phyloP scores from a whole-genome alignment of 805 yeast genomes.

The Priceomyces medius region DNA sequence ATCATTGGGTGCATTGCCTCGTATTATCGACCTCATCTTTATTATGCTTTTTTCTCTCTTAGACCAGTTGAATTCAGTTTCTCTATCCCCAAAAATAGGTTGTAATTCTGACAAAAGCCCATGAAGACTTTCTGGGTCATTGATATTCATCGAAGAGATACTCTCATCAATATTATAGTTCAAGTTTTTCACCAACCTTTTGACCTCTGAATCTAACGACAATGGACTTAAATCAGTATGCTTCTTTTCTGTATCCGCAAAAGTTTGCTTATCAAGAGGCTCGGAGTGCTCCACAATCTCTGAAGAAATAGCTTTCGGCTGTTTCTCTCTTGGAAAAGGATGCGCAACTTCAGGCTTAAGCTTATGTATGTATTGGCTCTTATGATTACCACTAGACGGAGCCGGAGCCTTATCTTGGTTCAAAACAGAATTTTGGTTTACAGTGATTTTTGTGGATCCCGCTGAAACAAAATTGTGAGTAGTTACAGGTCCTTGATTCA shows the following conservation, averaged over 20 bases:
- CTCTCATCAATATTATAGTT: constrained; percentile 42
- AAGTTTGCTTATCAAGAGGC: not conserved
- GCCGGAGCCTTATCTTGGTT: not conserved
- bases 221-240: not conserved
- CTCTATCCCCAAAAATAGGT: constrained; percentile 61
- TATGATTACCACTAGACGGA: not conserved
- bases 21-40: constrained; percentile 55
- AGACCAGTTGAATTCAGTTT: constrained; percentile 87
- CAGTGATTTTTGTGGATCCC: constrained; percentile 23
- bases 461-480: constrained; percentile 20
- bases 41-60: constrained; percentile 62
- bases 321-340: not conserved
- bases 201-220: not conserved
- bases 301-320: not conserved
- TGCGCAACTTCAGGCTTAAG: not conserved
- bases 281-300: not conserved
- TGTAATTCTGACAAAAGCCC: constrained; percentile 15
- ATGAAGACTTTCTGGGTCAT: constrained; percentile 19
- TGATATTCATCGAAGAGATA: constrained; percentile 28
- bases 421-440: constrained; percentile 4
- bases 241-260: not conserved
- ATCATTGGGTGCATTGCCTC: constrained; percentile 52
- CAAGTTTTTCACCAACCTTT: constrained; percentile 8
- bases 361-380: not conserved
- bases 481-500: not conserved